Evolutionary conservation across 352 stramenopile species (phyloP), one percentile per base, ranked within the genome.

Genomic region (Hyaloperonospora brassicae): DNA sequence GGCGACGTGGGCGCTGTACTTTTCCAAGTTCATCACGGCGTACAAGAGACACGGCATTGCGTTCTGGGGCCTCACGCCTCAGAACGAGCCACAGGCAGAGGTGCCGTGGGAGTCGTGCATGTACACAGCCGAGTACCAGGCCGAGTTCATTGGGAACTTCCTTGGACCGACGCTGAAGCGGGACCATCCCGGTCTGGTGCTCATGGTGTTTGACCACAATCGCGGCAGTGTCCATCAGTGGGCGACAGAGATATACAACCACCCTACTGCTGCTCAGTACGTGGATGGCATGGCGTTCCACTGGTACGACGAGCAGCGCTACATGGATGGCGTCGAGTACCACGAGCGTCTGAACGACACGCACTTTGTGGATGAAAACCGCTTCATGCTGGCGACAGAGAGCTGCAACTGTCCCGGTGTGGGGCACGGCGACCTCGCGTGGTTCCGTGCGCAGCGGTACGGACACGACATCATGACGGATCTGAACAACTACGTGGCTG

Each of bases 131-230:
- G 56, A 67, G 55, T 80, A 69, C 52, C 55, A 95, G 59, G 70
- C 72, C 8, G 73, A 80, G 1, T 97, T 96, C 52, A 73, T 96
- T n/a, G 75, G 66, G 17, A 64, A 92, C 13, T 89, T 79, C 66
- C 67, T 97, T 12, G 89, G 89, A 0, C 90, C 89, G 1, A 59
- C 89, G 13, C 75, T 97, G 23, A 55, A 74, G 6, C 66, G 70
- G 14, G 86, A 96, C 57, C 88, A 96, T 61, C 89, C 90, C 1
- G 79, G 88, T 3, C 62, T 97, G 14, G 87, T 88, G 52, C 88
- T 97, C 43, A 94, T 97, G 70, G 74, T 90, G 0, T 96, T 95
- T 58, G 90, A 97, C 57, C 84, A 97, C 64, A 96, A 97, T 57
- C 92, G 87, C 34, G 80, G 70, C 48, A 84, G 59, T 27, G 68